phyloP scores from a whole-genome alignment of 208 protist species.

The Trichomonas gallinae region DNA sequence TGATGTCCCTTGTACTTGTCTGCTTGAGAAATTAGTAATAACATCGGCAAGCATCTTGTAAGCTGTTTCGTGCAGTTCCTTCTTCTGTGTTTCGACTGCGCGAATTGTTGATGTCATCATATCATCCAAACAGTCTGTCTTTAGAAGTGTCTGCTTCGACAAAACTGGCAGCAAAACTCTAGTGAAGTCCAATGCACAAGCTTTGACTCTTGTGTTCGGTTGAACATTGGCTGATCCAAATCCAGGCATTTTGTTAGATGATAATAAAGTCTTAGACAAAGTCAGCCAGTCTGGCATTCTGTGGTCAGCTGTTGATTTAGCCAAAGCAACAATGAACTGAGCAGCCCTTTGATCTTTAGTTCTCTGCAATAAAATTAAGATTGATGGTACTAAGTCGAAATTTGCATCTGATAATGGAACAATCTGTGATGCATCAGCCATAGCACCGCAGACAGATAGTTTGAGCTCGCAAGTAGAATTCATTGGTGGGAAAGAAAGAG shows the following conservation, averaged over 20 bases:
- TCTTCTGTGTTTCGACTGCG: background rate
- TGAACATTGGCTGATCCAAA: background rate
- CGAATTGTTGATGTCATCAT: slow-evolving; percentile 14
- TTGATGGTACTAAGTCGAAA: background rate
- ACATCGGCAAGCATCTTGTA: background rate
- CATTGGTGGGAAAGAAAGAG: background rate
- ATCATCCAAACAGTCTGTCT: background rate
- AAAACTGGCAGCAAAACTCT: background rate
- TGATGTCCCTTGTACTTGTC: background rate
- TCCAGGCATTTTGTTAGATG: background rate
- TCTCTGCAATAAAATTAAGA: background rate
- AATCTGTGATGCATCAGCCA: background rate
- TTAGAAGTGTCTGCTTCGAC: background rate
- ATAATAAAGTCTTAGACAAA: background rate
- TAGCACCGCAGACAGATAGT: background rate
- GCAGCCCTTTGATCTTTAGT: background rate
- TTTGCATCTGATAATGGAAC: too few species aligned
- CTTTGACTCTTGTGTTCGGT: background rate
- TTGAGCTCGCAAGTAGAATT: background rate
- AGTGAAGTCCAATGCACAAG: background rate
- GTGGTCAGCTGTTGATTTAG: background rate
- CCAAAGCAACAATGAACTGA: background rate
- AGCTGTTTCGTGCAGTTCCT: background rate
- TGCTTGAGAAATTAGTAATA: background rate
- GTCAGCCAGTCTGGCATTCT: background rate